Percentiles rank a stretch among this genome's conserved stretches.
Conservation (phyloP, 805 yeast species). For the Pichia nakasei region DNA sequence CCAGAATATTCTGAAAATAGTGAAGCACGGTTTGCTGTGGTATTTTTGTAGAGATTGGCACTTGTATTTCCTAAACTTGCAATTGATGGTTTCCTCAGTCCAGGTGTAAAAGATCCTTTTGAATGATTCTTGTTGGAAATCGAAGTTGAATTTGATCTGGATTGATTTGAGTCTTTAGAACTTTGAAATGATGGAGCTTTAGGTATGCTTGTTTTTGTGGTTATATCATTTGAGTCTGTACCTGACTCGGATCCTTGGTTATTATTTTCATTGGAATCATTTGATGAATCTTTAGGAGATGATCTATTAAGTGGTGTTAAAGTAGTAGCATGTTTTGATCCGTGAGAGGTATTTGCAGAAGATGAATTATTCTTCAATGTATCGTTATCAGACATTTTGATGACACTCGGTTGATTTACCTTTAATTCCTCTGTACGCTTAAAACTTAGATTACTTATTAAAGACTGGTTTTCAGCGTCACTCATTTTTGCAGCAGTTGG, state of each 20-base stretch:
- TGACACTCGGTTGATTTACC: background rate
- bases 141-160: background rate
- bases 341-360: background rate
- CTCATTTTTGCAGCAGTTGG: too few relatives aligned
- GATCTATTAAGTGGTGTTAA: too few relatives aligned
- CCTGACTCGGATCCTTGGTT: background rate
- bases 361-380: background rate
- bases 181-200: background rate
- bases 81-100: background rate
- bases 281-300: too few relatives aligned
- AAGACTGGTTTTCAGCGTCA: background rate
- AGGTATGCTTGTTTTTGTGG: background rate
- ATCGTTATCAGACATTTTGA: background rate
- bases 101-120: background rate
- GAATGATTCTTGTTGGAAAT: background rate
- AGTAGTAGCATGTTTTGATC: background rate
- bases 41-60: background rate
- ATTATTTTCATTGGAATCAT: too few relatives aligned
- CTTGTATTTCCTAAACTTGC: background rate
- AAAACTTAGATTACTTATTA: background rate
- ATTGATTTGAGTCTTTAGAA: background rate
- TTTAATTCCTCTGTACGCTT: background rate
- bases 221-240: too few relatives aligned
- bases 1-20: slow-evolving; percentile 30
- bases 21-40: slow-evolving; percentile 22